Percentiles rank a stretch among this genome's conserved stretches.
These are phyloP conservation scores for Blepharisma undulans DNA, from an alignment of 169 alveolate genomes.

Conservation along the genomic window DNA sequence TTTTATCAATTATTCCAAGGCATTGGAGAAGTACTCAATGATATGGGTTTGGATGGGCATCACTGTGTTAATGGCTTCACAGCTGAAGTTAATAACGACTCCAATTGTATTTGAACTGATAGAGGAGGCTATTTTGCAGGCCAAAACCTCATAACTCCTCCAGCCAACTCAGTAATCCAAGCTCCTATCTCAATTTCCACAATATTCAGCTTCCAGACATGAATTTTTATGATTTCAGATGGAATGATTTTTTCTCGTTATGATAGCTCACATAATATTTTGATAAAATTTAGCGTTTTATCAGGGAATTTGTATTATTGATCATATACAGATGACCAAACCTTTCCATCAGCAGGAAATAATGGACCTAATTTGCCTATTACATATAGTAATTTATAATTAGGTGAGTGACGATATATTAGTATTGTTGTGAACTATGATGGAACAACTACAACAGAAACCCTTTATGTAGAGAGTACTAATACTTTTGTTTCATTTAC, in stretches of 20 bases:
- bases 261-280: not conserved
- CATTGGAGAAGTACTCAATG: not conserved
- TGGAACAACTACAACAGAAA: not conserved
- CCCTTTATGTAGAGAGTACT: not conserved
- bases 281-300: not conserved
- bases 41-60: not conserved
- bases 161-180: not conserved
- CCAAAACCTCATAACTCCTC: not conserved
- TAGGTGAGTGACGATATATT: not conserved
- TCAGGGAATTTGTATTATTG: not conserved
- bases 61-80: not conserved
- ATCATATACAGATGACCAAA: not conserved
- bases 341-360: not conserved
- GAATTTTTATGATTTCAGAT: not conserved
- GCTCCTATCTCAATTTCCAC: not conserved
- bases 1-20: not conserved
- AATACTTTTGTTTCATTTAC: not conserved
- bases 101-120: not conserved
- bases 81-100: not conserved
- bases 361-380: not conserved
- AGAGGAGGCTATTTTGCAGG: slow-evolving; percentile 1
- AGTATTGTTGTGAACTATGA: not conserved
- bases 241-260: not conserved
- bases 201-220: not conserved
- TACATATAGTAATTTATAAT: not conserved